Percentiles rank a stretch among this genome's conserved stretches.
These are phyloP conservation scores for Earliella scabrosa DNA, from an alignment of 1,284 basidiomycete genomes.

Conservation along the genomic window DNA sequence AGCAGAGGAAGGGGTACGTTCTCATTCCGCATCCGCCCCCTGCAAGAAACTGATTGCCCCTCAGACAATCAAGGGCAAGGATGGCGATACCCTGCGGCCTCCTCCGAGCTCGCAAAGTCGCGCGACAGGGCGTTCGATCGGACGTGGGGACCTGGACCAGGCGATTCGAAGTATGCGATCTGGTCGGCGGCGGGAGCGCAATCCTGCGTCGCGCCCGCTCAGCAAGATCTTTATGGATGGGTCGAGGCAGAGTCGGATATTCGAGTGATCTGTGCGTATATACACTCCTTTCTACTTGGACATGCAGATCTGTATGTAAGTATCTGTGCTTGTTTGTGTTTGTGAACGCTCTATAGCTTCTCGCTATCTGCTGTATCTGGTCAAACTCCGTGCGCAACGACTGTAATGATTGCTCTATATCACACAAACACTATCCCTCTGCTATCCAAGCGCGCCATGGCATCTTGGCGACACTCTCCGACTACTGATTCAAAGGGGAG, in stretches of 20 bases:
- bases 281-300: not conserved
- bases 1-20: constrained; percentile 36
- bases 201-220: constrained; percentile 46
- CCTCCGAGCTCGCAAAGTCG: constrained; percentile 45
- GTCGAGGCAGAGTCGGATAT: constrained; percentile 46
- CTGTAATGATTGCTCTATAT: constrained; percentile 17
- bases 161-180: constrained; percentile 82
- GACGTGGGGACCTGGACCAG: constrained; percentile 79
- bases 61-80: constrained; percentile 46
- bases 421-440: not conserved
- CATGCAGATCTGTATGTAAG: not conserved
- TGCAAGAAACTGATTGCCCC: not conserved
- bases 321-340: not conserved
- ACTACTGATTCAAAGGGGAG: constrained; percentile 53
- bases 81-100: constrained; percentile 27
- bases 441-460: not conserved
- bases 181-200: constrained; percentile 60
- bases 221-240: constrained; percentile 87
- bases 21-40: not conserved
- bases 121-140: constrained; percentile 54
- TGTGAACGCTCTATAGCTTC: constrained; percentile 10
- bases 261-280: constrained; percentile 26
- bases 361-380: constrained; percentile 18
- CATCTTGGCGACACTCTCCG: not conserved
- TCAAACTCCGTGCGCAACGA: constrained; percentile 10